Base-by-base conservation (phyloP, 164 flowering plant species). In the Macadamia integrifolia region DNA sequence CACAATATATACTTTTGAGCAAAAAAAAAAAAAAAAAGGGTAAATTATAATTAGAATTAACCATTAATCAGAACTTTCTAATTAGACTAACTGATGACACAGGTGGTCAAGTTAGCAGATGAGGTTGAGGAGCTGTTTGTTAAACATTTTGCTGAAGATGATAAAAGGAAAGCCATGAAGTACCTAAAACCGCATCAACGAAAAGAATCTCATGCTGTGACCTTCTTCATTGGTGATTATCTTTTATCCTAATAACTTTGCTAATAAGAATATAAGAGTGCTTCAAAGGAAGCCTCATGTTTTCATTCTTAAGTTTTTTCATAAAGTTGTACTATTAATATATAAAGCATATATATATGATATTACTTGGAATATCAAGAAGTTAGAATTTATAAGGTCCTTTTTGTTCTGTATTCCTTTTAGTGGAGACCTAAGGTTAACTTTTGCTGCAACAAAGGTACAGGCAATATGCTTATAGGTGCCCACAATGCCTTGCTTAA, bases 51-150 rank as follows among this genome's bases (percentile, higher is more conserved):
- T 35, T 35, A 35, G 3, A 35, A 35, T 35, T 60, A 31, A 64
- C 53, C 31, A 18, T 42, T 17, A 23, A 23, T 23, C 23, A 29
- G 13, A 28, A 31, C 58, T 69, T 58, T 44, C 75, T 82, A 57
- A 83, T 60, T n/a, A 57, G 59, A 69, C 31, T 66, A 9, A 50
- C 32, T 67, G 61, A 71, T 79, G 69, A 5, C 23, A 67, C 90
- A 93, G 98, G 88, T 81, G 6, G 64, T 88, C 71, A 88, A 85
- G 64, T 76, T 90, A 71, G 75, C 86, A 3, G 99, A 94, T 75
- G 93, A 92, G 66, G 88, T 92, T 73, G 99, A 94, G 78, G 93
- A 89, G 66, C 76, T 86, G 29, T 94, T 94, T 67, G 70, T 83
- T 43, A 84, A 86, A 72, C 83, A 92, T 61, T 90, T 94, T 56